Conservation (phyloP, 2,329 filamentous ascomycete species). For the Aspergillus sojae region DNA sequence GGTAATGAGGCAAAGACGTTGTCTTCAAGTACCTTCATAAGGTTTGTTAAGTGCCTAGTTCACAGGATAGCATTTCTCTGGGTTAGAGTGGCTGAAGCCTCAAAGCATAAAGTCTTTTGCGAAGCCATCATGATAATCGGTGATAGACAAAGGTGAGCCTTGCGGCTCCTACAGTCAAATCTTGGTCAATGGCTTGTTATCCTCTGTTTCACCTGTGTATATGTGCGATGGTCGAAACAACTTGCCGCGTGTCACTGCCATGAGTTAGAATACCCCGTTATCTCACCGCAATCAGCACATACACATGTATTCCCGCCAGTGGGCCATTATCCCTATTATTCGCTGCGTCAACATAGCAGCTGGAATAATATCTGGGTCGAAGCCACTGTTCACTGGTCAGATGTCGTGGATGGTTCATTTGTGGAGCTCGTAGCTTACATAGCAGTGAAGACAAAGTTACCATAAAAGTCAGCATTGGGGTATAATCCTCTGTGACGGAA, state of each 20-base stretch:
- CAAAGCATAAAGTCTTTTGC: neutral
- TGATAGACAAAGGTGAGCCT: neutral
- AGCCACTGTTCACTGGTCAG: slow-evolving; percentile 23
- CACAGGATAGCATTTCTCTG: neutral
- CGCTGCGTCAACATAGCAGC: slow-evolving; percentile 34
- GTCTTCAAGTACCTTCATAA: slow-evolving; percentile 11
- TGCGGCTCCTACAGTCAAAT: slow-evolving; percentile 14
- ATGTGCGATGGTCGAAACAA: slow-evolving; percentile 33
- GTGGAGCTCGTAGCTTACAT: slow-evolving; percentile 30
- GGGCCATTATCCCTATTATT: slow-evolving; percentile 38
- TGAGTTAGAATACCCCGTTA: slow-evolving; percentile 20
- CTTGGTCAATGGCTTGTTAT: slow-evolving; percentile 10
- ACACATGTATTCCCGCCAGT: slow-evolving; percentile 39
- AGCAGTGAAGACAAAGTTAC: slow-evolving; percentile 46
- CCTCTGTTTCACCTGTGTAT: slow-evolving; percentile 25
- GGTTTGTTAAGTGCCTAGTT: neutral
- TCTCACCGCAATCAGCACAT: slow-evolving; percentile 12
- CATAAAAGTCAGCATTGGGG: slow-evolving; percentile 51
- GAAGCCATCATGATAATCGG: neutral
- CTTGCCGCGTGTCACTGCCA: slow-evolving; percentile 30
- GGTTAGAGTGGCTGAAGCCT: neutral
- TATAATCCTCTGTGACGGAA: slow-evolving; percentile 37
- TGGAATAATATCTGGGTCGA: slow-evolving; percentile 33
- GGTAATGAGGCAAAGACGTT: slow-evolving; percentile 15
- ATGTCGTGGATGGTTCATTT: no score